Percentiles rank a stretch among this genome's conserved stretches.
phyloP scores from a whole-genome alignment of 176 grass and related monocot genomes.

The Oryza longistaminata region DNA sequence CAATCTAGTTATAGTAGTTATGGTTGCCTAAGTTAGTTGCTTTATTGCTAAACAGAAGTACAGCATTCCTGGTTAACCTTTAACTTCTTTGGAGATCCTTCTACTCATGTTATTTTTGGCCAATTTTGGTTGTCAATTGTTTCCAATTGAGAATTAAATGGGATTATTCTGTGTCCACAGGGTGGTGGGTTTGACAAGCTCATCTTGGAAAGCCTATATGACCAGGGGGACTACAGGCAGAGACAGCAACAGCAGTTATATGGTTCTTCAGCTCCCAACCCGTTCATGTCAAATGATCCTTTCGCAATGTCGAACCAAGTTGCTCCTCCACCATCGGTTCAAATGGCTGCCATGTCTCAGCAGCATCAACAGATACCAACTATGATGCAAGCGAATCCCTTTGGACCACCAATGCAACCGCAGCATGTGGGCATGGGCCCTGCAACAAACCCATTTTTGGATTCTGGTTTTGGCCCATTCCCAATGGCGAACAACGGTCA shows the following conservation, averaged over 20 bases:
- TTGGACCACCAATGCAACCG: conserved; percentile 51
- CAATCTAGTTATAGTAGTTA: too few species aligned
- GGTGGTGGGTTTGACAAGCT: conserved; percentile 69
- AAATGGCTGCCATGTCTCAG: conserved; percentile 84
- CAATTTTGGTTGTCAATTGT: background rate
- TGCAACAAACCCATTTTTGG: conserved; percentile 63
- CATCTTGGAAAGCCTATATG: conserved; percentile 69
- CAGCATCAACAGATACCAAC: conserved; percentile 72
- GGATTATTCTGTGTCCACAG: conserved; percentile 30
- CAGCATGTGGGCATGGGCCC: conserved; percentile 39
- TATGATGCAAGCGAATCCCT: conserved; percentile 63
- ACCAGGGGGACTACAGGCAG: conserved; percentile 67
- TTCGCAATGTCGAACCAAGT: conserved; percentile 77
- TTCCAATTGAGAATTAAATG: background rate
- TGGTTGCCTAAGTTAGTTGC: too few species aligned
- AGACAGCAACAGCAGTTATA: conserved; percentile 74
- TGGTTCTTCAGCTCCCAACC: conserved; percentile 65
- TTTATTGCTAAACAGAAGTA: too few species aligned
- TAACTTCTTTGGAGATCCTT: too few species aligned
- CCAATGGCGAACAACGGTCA: conserved; percentile 51
- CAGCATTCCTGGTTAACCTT: too few species aligned
- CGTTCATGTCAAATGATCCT: conserved; percentile 79
- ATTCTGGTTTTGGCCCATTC: conserved; percentile 65
- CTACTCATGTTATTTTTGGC: background rate
- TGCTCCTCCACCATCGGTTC: conserved; percentile 71